These are phyloP conservation scores for Scytalidium sp. DNA, from an alignment of 2,329 filamentous ascomycete genomes.

Conservation along the genomic window DNA sequence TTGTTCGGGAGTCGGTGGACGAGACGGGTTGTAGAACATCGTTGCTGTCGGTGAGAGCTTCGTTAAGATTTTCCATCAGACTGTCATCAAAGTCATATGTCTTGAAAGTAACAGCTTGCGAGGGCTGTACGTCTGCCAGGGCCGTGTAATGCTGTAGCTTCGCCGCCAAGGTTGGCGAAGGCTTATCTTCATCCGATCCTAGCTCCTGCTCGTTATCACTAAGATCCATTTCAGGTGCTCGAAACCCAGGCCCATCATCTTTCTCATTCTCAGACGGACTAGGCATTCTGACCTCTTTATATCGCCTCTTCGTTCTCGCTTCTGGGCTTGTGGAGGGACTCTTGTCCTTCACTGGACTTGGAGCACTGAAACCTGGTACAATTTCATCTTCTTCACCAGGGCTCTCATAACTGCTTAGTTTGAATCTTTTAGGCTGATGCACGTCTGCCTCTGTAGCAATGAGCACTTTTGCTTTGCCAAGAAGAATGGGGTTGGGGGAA, in stretches of 20 bases:
- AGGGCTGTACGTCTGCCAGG: background rate
- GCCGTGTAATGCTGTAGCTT: background rate
- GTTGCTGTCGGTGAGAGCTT: background rate
- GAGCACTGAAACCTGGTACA: background rate
- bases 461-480: background rate
- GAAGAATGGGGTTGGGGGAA: background rate
- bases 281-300: background rate
- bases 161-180: background rate
- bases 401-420: background rate
- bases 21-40: background rate
- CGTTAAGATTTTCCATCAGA: constrained; percentile 1
- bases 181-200: background rate
- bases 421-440: background rate
- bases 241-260: background rate
- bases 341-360: background rate
- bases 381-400: background rate
- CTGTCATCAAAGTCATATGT: constrained; percentile 6
- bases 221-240: background rate
- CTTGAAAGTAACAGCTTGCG: constrained; percentile 9
- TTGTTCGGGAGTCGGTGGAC: background rate
- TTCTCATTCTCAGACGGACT: background rate
- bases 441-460: background rate
- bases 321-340: background rate
- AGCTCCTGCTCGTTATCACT: background rate
- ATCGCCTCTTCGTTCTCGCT: background rate